phyloP scores from a whole-genome alignment of 148 eudicot genomes.

The Drosera capensis region DNA sequence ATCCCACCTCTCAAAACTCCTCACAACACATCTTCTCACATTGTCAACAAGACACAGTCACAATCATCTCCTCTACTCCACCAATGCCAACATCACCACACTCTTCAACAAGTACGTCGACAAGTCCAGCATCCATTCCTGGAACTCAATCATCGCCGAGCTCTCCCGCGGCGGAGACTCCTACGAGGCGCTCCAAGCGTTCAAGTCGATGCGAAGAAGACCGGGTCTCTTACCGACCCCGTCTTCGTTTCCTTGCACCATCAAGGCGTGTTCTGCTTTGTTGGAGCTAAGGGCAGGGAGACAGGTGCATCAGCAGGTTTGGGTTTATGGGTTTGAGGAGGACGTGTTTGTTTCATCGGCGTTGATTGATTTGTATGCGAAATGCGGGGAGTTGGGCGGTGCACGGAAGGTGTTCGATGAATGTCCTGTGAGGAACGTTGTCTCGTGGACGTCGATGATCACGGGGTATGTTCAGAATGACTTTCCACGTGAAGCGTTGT shows the following conservation, averaged over 20 bases:
- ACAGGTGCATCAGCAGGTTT: conserved; percentile 56
- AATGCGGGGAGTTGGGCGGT: conserved; percentile 44
- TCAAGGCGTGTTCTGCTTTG: conserved; percentile 48
- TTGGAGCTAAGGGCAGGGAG: conserved; percentile 33
- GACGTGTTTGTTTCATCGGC: conserved; percentile 55
- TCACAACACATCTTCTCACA: too few relatives aligned
- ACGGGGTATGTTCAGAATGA: conserved; percentile 50
- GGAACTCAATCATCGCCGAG: conserved; percentile 69
- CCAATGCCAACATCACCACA: conserved; percentile 18
- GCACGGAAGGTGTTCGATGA: conserved; percentile 46
- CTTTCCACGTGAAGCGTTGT: conserved; percentile 23
- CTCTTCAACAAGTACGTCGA: conserved; percentile 48
- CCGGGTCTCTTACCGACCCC: conserved; percentile 45
- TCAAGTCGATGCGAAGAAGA: conserved; percentile 36
- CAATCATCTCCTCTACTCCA: too few relatives aligned
- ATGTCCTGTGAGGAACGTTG: conserved; percentile 45
- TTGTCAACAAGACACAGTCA: too few relatives aligned
- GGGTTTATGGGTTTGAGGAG: conserved; percentile 29
- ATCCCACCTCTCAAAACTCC: too few relatives aligned
- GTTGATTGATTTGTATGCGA: conserved; percentile 52
- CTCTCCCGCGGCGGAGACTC: conserved; percentile 54
- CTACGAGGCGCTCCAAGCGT: conserved; percentile 50
- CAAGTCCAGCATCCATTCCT: conserved; percentile 31
- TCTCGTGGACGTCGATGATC: conserved; percentile 64
- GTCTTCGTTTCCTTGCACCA: conserved; percentile 49